Conservation (phyloP, 2,329 filamentous ascomycete species). For the Fusarium paranaense region DNA sequence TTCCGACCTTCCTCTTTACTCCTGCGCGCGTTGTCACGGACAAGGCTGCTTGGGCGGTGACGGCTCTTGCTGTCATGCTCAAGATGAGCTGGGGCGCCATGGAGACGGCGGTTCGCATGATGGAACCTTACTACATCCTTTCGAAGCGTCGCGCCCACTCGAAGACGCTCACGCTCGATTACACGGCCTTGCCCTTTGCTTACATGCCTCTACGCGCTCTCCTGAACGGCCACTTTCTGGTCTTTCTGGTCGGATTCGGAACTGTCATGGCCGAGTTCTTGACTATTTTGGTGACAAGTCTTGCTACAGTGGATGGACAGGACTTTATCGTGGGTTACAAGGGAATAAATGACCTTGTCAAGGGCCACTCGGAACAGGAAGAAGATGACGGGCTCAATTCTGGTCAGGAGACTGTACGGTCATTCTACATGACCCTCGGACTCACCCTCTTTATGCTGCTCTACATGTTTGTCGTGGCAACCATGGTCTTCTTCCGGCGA, state of each 20-base stretch:
- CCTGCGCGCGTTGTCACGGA: conserved; percentile 66
- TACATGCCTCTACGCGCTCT: conserved; percentile 72
- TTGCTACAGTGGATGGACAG: conserved; percentile 72
- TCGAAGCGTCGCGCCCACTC: conserved; percentile 73
- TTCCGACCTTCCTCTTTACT: conserved; percentile 73
- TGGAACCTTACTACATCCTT: conserved; percentile 80
- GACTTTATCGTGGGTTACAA: conserved; percentile 61
- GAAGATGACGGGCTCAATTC: conserved; percentile 54
- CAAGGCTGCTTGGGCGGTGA: conserved; percentile 73
- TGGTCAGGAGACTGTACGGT: conserved; percentile 70
- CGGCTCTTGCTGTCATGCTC: conserved; percentile 72
- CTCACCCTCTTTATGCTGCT: conserved; percentile 73
- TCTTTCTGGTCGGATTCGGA: conserved; percentile 76
- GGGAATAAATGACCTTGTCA: conserved; percentile 14
- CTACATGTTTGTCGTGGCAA: conserved; percentile 71
- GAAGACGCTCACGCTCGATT: conserved; percentile 76
- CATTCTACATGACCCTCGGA: conserved; percentile 74
- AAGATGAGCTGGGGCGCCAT: conserved; percentile 77
- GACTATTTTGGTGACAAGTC: conserved; percentile 75
- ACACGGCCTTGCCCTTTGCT: conserved; percentile 77
- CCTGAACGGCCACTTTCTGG: conserved; percentile 72
- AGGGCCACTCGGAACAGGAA: conserved; percentile 27
- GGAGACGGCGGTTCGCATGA: conserved; percentile 77
- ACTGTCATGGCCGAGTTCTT: conserved; percentile 79
- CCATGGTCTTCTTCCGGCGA: conserved; percentile 70